A percentile compares a stretch with the other conserved stretches of the same genome.
Conservation (phyloP, 164 flowering plant genomes). For the Liquidambar formosana region DNA sequence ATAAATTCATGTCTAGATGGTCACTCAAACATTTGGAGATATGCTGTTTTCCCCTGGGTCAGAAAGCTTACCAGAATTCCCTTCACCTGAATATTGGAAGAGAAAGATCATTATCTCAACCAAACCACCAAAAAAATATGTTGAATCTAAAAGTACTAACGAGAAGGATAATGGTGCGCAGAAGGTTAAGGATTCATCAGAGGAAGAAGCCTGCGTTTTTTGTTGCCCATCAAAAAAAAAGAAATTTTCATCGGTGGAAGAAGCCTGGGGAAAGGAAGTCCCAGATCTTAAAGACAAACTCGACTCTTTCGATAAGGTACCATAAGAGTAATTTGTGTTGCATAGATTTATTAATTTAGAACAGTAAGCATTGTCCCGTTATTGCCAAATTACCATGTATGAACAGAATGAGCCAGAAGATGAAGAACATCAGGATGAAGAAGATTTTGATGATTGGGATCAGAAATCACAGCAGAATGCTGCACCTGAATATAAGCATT, state of each 20-base stretch:
- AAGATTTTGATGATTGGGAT: slow-evolving; percentile 25
- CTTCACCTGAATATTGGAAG: slow-evolving; percentile 46
- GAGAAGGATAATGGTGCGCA: slow-evolving; percentile 23
- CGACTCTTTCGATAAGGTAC: slow-evolving; percentile 32
- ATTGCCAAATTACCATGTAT: background rate
- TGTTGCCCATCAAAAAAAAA: no score
- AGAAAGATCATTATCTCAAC: slow-evolving; percentile 36
- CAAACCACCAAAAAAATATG: slow-evolving; percentile 49
- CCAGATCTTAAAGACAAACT: slow-evolving; percentile 21
- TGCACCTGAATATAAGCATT: slow-evolving; percentile 35
- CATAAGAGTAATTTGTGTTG: no score
- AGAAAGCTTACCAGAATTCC: slow-evolving; percentile 34
- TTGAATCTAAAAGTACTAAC: slow-evolving; percentile 27
- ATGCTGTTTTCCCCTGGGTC: slow-evolving; percentile 29
- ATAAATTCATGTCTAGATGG: slow-evolving; percentile 32
- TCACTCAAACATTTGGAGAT: slow-evolving; percentile 39
- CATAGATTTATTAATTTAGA: background rate
- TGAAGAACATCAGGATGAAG: slow-evolving; percentile 28
- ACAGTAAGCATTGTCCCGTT: background rate
- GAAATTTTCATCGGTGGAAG: slow-evolving; percentile 37
- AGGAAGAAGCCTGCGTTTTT: slow-evolving; percentile 40
- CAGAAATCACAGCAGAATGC: slow-evolving; percentile 19
- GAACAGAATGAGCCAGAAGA: slow-evolving; percentile 20
- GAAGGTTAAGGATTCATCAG: slow-evolving; percentile 33
- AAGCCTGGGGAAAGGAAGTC: slow-evolving; percentile 44